Evolutionary conservation across 345 rosid genomes (phyloP).

Genomic region (Linum trigynum): DNA sequence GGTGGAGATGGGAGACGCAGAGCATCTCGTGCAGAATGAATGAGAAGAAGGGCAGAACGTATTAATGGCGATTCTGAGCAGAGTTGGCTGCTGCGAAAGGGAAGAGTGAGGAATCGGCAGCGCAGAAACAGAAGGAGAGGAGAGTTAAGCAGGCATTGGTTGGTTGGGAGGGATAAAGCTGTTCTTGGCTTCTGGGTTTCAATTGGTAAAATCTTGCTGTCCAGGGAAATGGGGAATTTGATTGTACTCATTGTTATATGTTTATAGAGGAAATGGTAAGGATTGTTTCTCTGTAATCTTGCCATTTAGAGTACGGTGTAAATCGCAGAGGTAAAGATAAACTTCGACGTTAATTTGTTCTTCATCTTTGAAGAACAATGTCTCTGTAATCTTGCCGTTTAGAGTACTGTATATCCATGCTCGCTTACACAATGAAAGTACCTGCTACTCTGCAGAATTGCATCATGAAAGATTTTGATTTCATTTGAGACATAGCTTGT

Average conservation of each 20-base stretch:
- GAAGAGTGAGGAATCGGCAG: background rate
- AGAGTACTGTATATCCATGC: too few species aligned
- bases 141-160: background rate
- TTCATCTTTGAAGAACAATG: too few species aligned
- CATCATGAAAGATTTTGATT: background rate
- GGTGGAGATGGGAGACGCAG: conserved; percentile 63
- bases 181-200: background rate
- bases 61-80: too few species aligned
- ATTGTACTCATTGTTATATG: background rate
- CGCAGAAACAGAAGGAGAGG: background rate
- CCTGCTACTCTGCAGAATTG: background rate
- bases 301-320: too few species aligned
- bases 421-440: background rate
- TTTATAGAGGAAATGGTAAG: too few species aligned
- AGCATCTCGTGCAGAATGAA: conserved; percentile 55
- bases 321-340: too few species aligned
- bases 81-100: background rate
- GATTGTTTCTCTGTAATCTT: too few species aligned
- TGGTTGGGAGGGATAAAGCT: background rate
- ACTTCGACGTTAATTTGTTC: too few species aligned
- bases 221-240: background rate
- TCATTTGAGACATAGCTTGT: background rate
- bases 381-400: too few species aligned
- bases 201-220: background rate
- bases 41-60: background rate